phyloP scores from a whole-genome alignment of 2,329 filamentous ascomycete genomes.

The Cylindrodendrum hubeiense region DNA sequence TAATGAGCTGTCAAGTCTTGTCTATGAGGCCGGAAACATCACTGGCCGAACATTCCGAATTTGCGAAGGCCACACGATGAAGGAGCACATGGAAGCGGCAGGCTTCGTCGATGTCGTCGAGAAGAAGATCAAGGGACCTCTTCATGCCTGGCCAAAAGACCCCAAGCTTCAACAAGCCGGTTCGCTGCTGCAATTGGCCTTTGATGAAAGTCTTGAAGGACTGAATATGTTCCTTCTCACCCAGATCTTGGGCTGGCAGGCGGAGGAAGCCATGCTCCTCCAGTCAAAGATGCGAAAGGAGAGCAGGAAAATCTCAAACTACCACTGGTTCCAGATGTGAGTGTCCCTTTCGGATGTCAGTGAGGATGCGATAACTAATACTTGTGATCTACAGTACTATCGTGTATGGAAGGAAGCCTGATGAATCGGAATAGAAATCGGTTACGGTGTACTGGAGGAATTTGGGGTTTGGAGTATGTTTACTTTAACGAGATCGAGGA shows the following conservation, averaged over 20 bases:
- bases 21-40: conserved; percentile 1
- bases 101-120: conserved; percentile 14
- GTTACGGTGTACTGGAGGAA: no score
- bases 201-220: conserved; percentile 12
- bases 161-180: neutral
- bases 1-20: neutral
- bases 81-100: neutral
- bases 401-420: conserved; percentile 9
- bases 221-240: conserved; percentile 1
- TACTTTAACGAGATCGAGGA: no score
- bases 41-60: neutral
- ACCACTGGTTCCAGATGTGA: conserved; percentile 8
- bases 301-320: conserved; percentile 7
- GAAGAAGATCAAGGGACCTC: neutral
- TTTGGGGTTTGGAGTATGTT: no score
- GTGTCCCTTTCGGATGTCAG: neutral
- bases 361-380: neutral
- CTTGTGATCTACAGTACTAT: neutral
- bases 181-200: neutral
- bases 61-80: neutral
- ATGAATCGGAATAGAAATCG: neutral
- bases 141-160: conserved; percentile 8
- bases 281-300: conserved; percentile 7
- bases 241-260: conserved; percentile 2
- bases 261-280: neutral